These are phyloP conservation scores for Spathaspora girioi DNA, from an alignment of 805 yeast genomes.

Conservation along the genomic window DNA sequence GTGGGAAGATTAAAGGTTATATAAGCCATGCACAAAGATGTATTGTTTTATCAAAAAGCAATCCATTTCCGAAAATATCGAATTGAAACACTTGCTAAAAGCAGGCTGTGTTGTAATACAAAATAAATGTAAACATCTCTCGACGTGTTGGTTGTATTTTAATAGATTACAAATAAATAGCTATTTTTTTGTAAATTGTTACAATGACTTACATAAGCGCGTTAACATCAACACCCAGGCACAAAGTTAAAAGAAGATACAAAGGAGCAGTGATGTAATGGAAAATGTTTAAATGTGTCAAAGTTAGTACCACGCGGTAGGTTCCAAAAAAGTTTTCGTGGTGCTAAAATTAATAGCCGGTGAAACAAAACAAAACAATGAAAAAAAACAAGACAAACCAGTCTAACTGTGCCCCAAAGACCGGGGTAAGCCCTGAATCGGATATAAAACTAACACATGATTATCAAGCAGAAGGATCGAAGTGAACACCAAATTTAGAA, in stretches of 20 bases:
- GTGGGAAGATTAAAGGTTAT: conserved; percentile 71
- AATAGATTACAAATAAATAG: no score
- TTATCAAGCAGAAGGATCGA: neutral
- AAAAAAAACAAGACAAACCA: neutral
- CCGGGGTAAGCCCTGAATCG: neutral
- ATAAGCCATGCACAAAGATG: conserved; percentile 72
- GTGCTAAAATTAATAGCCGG: neutral
- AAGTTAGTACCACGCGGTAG: neutral
- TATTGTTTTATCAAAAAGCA: conserved; percentile 69
- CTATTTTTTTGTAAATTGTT: no score
- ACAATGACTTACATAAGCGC: no score
- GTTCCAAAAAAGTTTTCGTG: neutral
- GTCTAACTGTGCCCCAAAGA: neutral
- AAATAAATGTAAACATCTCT: neutral
- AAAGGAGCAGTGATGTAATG: no score
- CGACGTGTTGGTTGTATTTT: neutral
- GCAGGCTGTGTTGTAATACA: neutral
- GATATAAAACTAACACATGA: neutral
- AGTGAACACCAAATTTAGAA: no score
- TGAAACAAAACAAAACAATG: neutral
- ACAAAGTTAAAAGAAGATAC: no score
- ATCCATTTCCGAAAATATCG: conserved; percentile 56
- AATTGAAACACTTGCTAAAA: neutral
- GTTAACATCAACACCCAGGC: no score
- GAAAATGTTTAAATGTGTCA: neutral